Percentiles rank a stretch among this genome's conserved stretches.
These are phyloP conservation scores for Plasmodium coatneyi DNA, from an alignment of 169 alveolate species.

Conservation along the genomic window DNA sequence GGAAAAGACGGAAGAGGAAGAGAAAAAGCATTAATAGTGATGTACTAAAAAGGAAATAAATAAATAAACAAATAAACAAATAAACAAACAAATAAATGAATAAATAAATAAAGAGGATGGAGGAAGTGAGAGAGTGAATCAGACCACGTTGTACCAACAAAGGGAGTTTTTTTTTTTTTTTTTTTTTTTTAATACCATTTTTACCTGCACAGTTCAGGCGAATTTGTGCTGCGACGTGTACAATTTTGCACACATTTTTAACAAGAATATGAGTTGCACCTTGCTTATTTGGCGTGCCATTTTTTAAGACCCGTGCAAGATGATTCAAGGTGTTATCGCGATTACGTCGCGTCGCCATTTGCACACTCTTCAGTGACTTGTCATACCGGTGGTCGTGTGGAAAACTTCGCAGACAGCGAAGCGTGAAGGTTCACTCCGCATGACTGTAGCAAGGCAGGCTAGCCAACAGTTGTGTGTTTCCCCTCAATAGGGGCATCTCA, in stretches of 20 bases:
- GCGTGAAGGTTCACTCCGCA: background rate
- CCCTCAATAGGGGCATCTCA: background rate
- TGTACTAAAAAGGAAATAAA: background rate
- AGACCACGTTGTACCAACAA: background rate
- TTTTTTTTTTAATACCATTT: too few relatives aligned
- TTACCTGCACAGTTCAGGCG: too few relatives aligned
- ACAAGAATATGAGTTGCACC: background rate
- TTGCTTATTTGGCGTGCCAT: background rate
- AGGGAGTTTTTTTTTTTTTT: background rate
- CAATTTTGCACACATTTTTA: background rate
- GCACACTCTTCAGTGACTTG: background rate
- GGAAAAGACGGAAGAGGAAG: background rate
- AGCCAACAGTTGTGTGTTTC: background rate
- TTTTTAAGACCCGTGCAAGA: background rate
- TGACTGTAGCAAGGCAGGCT: background rate
- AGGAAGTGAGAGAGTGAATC: background rate
- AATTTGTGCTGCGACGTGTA: too few relatives aligned
- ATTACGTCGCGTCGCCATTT: background rate
- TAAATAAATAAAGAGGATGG: background rate
- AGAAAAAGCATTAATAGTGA: background rate
- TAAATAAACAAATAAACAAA: too few relatives aligned
- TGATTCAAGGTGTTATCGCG: background rate
- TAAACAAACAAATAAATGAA: too few relatives aligned
- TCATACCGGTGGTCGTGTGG: background rate
- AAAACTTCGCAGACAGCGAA: background rate